Evolutionary conservation across 495 filamentous ascomycete genomes (phyloP).

Genomic region (Cercophora sp.): DNA sequence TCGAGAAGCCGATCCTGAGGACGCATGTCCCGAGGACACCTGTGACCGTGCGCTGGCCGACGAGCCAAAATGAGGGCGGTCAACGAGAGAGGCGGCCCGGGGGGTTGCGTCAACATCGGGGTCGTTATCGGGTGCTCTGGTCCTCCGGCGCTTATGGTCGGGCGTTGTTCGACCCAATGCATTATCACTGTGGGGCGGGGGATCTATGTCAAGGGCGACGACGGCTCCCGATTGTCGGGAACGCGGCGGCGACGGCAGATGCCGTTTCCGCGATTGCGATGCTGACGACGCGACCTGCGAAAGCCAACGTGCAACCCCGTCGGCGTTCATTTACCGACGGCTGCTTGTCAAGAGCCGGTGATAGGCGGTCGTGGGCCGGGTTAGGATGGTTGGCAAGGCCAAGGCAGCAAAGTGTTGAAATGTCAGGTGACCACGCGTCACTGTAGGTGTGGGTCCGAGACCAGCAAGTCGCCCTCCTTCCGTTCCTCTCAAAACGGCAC

Average conservation of each 20-base stretch:
- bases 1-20: slow-evolving; percentile 1
- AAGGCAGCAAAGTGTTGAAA: neutral
- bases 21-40: neutral
- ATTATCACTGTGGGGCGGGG: neutral
- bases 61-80: neutral
- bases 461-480: no score
- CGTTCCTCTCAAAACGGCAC: no score
- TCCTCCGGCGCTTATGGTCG: neutral
- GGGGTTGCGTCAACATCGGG: neutral
- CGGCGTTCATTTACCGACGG: neutral
- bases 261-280: slow-evolving; percentile 1
- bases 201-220: neutral
- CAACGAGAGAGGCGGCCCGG: neutral
- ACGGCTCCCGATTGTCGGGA: neutral
- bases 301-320: neutral
- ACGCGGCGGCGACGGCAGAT: neutral
- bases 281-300: neutral
- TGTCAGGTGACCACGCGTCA: neutral
- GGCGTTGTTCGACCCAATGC: neutral
- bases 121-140: neutral
- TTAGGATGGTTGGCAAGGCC: slow-evolving; percentile 1
- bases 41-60: slow-evolving; percentile 1
- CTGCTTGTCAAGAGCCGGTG: neutral
- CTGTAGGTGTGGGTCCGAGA: neutral
- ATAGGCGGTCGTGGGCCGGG: neutral